These are phyloP conservation scores for Aspergillus pseudoglaucus DNA, from an alignment of 2,329 filamentous ascomycete species.

Conservation along the genomic window DNA sequence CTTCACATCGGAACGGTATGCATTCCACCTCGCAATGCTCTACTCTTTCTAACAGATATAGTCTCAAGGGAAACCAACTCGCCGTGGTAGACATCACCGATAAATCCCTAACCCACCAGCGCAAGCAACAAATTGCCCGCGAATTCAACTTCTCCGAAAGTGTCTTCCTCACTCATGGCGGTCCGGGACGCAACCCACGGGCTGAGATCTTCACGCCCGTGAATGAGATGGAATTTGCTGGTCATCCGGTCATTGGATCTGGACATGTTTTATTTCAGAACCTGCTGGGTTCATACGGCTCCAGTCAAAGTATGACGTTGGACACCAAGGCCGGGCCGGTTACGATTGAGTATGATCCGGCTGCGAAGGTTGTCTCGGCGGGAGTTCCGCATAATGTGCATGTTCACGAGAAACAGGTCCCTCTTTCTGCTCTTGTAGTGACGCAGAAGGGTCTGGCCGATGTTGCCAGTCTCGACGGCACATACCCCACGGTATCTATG, in stretches of 20 bases:
- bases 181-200: conserved; percentile 30
- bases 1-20: background rate
- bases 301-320: conserved; percentile 11
- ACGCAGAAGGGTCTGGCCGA: conserved; percentile 1
- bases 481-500: conserved; percentile 51
- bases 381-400: conserved; percentile 62
- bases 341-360: conserved; percentile 32
- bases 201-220: conserved; percentile 55
- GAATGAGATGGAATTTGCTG: conserved; percentile 55
- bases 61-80: conserved; percentile 5
- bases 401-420: conserved; percentile 42
- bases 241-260: conserved; percentile 53
- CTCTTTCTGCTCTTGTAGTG: conserved; percentile 13
- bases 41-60: background rate
- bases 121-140: conserved; percentile 53
- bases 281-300: conserved; percentile 2
- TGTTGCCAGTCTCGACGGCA: conserved; percentile 1
- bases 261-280: conserved; percentile 38
- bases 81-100: conserved; percentile 1
- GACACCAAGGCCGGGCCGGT: conserved; percentile 41
- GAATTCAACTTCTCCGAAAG: conserved; percentile 62
- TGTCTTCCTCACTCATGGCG: conserved; percentile 51
- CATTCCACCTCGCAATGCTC: background rate
- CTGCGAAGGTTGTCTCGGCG: conserved; percentile 47
- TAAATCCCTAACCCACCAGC: conserved; percentile 39